Conservation (phyloP, 2,329 filamentous ascomycete species). For the Clarireedia homoeocarpa region DNA sequence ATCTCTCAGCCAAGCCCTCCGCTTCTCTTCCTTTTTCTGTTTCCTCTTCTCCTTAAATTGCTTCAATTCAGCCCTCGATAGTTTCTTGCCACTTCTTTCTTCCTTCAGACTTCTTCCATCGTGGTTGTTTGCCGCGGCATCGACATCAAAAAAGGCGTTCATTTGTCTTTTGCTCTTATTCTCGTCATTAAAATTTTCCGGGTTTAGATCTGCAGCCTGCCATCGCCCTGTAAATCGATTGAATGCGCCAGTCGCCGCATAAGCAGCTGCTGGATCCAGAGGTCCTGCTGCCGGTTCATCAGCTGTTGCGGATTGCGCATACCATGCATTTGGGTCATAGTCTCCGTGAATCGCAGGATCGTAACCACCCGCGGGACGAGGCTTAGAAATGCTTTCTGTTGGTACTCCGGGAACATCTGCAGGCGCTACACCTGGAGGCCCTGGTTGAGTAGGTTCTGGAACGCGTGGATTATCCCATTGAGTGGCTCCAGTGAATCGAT, state of each 20-base stretch:
- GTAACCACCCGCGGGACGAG: constrained; percentile 62
- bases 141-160: constrained; percentile 92
- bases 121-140: constrained; percentile 84
- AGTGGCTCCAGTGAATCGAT: constrained; percentile 64
- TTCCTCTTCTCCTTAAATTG: constrained; percentile 84
- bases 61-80: constrained; percentile 79
- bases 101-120: constrained; percentile 87
- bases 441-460: constrained; percentile 33
- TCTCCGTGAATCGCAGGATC: constrained; percentile 94
- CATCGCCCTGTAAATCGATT: constrained; percentile 86
- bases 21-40: constrained; percentile 89
- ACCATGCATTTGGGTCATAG: constrained; percentile 94
- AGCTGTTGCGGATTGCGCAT: constrained; percentile 55
- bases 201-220: constrained; percentile 58
- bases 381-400: constrained; percentile 17
- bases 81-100: constrained; percentile 77
- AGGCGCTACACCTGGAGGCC: constrained; percentile 23
- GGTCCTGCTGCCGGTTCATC: constrained; percentile 29
- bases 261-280: constrained; percentile 42
- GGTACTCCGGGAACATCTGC: constrained; percentile 20
- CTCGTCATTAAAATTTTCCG: constrained; percentile 77
- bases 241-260: constrained; percentile 68
- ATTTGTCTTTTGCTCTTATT: constrained; percentile 83
- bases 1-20: constrained; percentile 68
- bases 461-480: constrained; percentile 87